Conservation (phyloP, 495 filamentous ascomycete species). For the Aspergillus haitiensis region DNA sequence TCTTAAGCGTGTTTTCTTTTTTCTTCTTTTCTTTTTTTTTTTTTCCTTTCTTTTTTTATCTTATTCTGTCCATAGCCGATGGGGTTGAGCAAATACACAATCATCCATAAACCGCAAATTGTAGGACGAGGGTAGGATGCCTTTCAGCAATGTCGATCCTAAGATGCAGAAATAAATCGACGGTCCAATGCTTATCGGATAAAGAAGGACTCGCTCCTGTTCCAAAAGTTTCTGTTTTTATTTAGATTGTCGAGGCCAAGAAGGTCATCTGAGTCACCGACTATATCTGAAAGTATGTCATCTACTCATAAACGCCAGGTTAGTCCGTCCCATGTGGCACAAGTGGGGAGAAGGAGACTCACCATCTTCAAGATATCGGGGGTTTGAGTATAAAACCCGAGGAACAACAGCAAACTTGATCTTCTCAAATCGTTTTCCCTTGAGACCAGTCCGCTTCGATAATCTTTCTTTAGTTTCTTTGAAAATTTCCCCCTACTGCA, state of each 20-base stretch:
- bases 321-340: neutral
- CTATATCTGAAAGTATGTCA: constrained; percentile 76
- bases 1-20: neutral
- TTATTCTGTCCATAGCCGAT: neutral
- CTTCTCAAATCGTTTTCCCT: constrained; percentile 98
- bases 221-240: constrained; percentile 61
- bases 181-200: constrained; percentile 52
- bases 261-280: constrained; percentile 66
- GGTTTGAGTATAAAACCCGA: constrained; percentile 66
- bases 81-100: neutral
- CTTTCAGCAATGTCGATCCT: neutral
- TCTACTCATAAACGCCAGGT: constrained; percentile 51
- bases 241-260: constrained; percentile 91
- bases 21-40: neutral
- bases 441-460: constrained; percentile 86
- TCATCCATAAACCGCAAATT: neutral
- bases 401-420: constrained; percentile 90
- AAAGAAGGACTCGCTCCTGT: constrained; percentile 63
- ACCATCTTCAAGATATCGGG: constrained; percentile 88
- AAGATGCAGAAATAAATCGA: constrained; percentile 2
- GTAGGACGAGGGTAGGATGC: neutral
- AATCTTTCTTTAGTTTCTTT: constrained; percentile 88
- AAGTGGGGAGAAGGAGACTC: constrained; percentile 32
- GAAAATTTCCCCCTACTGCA: constrained; percentile 73
- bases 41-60: neutral